Base-by-base conservation (phyloP, 2,329 filamentous ascomycete genomes). In the Colletotrichum karsti region DNA sequence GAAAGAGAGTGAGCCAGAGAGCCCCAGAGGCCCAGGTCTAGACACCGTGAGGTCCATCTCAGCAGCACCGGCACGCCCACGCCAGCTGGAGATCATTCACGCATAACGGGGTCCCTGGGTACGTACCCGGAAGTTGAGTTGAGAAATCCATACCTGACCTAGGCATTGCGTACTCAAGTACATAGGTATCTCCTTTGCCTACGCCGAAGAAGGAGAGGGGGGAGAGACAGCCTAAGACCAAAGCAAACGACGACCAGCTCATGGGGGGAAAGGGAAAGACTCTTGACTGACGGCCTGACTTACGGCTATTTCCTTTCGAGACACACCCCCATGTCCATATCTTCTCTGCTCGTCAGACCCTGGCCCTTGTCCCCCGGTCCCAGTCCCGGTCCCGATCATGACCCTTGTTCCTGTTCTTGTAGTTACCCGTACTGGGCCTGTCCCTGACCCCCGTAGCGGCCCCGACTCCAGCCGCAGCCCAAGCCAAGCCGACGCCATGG, bases 401-500 rank as follows among this genome's bases (percentile, higher is more conserved):
- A 55, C 41, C 58, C 63, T 62, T 56, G 63, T 46, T 35, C 48
- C 10, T 37, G 13, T 28, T 24, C 28, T 35, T n/a, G 33, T 24
- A 26, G 30, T 48, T 28, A 20, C 13, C 42, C 42, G 42, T 60
- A 12, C 44, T n/a, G 44, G 33, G 44, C 35, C 42, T 53, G 51
- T 57, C 63, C 63, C 51, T 68, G 53, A 37, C 30, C 39, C 61
- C 35, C 37, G 50, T 37, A 35, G 41, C 50, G 62, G 62, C 33
- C 54, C 54, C 54, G 46, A 62, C 54, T 55, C 42, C 37, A 60
- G 62, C 66, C 66, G 56, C 54, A 44, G 35, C 33, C 62, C 66
- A 67, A 50, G 60, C 66, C 54, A 55, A 65, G 61, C 63, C 66
- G 55, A 60, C 55, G 62, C 66, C 55, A 62, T 67, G 22, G 28